Percentiles rank a stretch among this genome's conserved stretches.
Conservation (phyloP, 2,329 filamentous ascomycete genomes). For the Nemania sp. region DNA sequence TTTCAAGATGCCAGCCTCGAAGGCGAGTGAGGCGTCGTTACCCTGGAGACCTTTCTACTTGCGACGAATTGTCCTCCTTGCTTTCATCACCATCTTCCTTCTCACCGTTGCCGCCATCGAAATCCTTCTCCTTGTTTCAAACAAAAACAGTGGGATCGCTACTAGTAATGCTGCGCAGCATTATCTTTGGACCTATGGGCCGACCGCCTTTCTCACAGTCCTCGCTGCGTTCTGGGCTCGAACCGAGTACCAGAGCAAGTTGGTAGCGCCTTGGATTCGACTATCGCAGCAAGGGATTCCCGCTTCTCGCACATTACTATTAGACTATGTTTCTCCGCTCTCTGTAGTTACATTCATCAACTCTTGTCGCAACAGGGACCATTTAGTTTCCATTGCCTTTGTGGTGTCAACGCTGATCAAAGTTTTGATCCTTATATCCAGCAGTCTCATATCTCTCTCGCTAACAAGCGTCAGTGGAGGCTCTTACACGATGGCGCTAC, state of each 20-base stretch:
- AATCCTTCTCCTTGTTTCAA: slow-evolving; percentile 3
- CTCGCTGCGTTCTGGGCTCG: slow-evolving; percentile 18
- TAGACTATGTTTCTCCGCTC: slow-evolving; percentile 15
- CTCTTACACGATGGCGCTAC: background rate
- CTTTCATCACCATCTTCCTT: slow-evolving; percentile 10
- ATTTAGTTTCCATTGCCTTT: background rate
- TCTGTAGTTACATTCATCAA: background rate
- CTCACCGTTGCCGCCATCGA: background rate
- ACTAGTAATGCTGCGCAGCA: background rate
- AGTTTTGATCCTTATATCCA: slow-evolving; percentile 4
- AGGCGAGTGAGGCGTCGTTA: background rate
- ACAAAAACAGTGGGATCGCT: background rate
- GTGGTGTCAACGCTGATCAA: slow-evolving; percentile 4
- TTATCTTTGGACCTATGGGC: slow-evolving; percentile 28
- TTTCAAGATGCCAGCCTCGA: background rate
- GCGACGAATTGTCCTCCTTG: slow-evolving; percentile 8
- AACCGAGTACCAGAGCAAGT: slow-evolving; percentile 14
- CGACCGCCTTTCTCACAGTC: slow-evolving; percentile 15
- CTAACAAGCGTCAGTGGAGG: background rate
- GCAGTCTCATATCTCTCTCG: background rate
- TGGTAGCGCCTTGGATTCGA: slow-evolving; percentile 14
- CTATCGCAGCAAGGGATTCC: background rate
- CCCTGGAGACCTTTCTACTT: slow-evolving; percentile 13
- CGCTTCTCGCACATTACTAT: slow-evolving; percentile 6
- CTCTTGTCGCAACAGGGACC: background rate